Base-by-base conservation (phyloP, 202 grass and related monocot species). In the Musa balbisiana region DNA sequence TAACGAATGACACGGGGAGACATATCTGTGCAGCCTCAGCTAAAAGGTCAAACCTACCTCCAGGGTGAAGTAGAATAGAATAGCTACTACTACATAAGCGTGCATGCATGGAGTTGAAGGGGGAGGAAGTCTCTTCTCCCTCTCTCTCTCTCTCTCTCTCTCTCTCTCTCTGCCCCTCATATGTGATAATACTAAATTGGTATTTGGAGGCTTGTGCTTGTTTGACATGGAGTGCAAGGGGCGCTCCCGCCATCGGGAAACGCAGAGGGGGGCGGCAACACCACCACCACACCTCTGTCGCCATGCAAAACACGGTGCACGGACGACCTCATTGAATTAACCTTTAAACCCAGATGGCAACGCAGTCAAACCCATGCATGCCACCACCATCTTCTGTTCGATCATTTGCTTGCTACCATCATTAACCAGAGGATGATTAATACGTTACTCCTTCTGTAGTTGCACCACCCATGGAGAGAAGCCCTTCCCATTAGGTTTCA, bases 171-270 rank as follows among this genome's bases (percentile, higher is more conserved):
- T 52, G 71, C 74, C 76, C 77, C 20, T n/a, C 20, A 74, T 71
- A 50, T 84, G 26, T 82, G 12, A 82, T 87, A 78, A 26, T 77
- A 77, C 52, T 77, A 53, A 62, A 77, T 65, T 59, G 21, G 17
- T 21, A 10, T 16, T 87, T 92, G 89, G 89, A 85, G 87, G 51
- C 72, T 88, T 90, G 67, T 87, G 79, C 76, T 87, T 92, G 92
- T 88, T 92, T 72, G 23, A 79, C 79, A 52, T 75, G 72, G 23
- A 63, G 76, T 26, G 60, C 2, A 50, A 62, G 55, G 4, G 73
- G 8, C 27, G 11, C 12, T 51, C 59, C 59, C 21, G 9, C 69
- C 83, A 64, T 76, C 50, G 89, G 89, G 79, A 96, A 86, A 55
- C 53, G 83, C 68, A 73, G 75, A 72, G 78, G 69, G 86, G 53